phyloP scores from a whole-genome alignment of 208 protist species.

The Acanthamoeba rhysodes region DNA sequence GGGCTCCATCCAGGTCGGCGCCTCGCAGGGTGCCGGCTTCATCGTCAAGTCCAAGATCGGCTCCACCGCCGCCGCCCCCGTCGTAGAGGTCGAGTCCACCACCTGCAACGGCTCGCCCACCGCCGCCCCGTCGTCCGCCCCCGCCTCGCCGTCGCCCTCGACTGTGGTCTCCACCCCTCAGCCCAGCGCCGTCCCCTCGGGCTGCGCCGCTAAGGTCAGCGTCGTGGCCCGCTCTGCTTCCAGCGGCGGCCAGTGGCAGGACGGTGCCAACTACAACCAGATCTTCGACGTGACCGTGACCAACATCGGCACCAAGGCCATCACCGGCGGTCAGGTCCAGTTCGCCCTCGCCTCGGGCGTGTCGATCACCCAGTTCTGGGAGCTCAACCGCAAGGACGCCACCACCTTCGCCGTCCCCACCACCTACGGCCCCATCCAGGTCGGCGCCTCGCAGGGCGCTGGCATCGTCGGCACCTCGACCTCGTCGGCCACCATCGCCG shows the following conservation, averaged over 20 bases:
- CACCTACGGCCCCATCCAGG: constrained; percentile 21
- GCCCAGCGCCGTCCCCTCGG: too few relatives aligned
- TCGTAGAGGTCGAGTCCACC: too few relatives aligned
- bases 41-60: too few relatives aligned
- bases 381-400: constrained; percentile 31
- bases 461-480: not conserved
- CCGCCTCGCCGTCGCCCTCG: not conserved
- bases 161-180: not conserved
- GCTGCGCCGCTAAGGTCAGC: too few relatives aligned
- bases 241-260: not conserved
- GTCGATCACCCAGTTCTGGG: constrained; percentile 17
- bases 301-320: not conserved
- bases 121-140: not conserved
- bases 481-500: not conserved
- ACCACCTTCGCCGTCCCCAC: not conserved
- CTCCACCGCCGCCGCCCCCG: too few relatives aligned
- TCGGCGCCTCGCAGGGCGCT: not conserved
- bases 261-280: not conserved
- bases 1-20: not conserved
- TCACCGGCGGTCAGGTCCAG: not conserved
- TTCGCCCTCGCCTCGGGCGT: constrained; percentile 1
- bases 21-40: constrained; percentile 2
- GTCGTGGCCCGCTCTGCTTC: too few relatives aligned
- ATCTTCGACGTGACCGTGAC: not conserved
- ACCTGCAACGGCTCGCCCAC: too few relatives aligned